Evolutionary conservation across 2,329 filamentous ascomycete species (phyloP), one percentile per base, ranked within the genome.

Genomic region (Aspergillus sp.): DNA sequence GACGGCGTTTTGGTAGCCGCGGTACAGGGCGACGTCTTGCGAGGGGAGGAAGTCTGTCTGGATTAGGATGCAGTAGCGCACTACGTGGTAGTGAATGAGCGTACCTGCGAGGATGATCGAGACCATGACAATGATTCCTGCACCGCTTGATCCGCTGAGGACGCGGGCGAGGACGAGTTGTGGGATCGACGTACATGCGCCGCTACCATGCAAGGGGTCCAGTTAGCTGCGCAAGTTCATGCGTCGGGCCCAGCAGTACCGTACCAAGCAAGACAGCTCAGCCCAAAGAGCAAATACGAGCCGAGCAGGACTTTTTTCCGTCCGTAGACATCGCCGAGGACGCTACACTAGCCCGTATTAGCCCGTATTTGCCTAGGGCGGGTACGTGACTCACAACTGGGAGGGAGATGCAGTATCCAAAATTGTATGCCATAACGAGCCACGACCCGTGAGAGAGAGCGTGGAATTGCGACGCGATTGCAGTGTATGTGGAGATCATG

Each of bases 401-500:
- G 52, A 81, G 77, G 2, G 73, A 74, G 3, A 77, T 75, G 52
- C 78, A 79, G 57, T 73, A 72, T 3, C 79, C 80, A 6, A 82
- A 73, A 7, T 77, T 74, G 66, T 80, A 83, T 22, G 77, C 77
- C 1, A 76, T 77, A 7, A 82, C 63, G 0, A 83, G 72, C 81
- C 80, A 83, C 38, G 73, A 76, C 0, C 78, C 79, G 23, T 75
- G 71, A 11, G 74, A 70, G 5, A 82, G 68, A 17, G 74, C 72
- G 55, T 79, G 66, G 61, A 83, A 82, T 22, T 82, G 78, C 0
- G 81, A 82, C 0, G 80, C 74, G 46, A 83, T 79, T 3, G 80
- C 77, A 1, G 84, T 82, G 67, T 89, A 87, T 0, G 88, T 90
- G 0, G 89, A 88, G 8, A 91, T 73, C 0, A 91, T 81, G 1